Conservation (phyloP, 2,329 filamentous ascomycete species). For the Epichloe glyceriae region DNA sequence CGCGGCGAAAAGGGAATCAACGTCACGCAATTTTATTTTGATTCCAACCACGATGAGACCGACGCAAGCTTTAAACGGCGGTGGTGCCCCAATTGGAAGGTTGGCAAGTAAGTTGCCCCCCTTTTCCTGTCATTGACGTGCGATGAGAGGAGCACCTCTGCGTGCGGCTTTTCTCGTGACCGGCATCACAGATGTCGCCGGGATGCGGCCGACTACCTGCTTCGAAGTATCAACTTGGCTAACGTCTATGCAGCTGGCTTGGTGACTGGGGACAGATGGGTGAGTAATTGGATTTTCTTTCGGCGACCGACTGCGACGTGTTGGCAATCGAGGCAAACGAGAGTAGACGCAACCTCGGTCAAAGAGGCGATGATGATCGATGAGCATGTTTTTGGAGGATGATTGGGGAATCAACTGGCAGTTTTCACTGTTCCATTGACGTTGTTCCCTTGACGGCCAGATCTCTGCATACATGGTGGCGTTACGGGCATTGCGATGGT, state of each 20-base stretch:
- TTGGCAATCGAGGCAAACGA: background rate
- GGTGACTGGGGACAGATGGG: conserved; percentile 65
- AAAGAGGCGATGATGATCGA: background rate
- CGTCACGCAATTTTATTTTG: conserved; percentile 12
- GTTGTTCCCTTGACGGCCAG: background rate
- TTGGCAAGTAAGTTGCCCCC: conserved; percentile 22
- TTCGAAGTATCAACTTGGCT: conserved; percentile 8
- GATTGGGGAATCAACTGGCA: background rate
- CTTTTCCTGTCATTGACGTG: background rate
- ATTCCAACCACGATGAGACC: conserved; percentile 26
- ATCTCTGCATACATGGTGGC: background rate
- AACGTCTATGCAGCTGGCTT: conserved; percentile 44
- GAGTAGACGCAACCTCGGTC: background rate
- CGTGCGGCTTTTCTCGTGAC: conserved; percentile 21
- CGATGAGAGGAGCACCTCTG: background rate
- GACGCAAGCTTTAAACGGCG: conserved; percentile 24
- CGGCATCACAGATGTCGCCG: background rate
- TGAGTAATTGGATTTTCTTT: conserved; percentile 32
- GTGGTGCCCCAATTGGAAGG: conserved; percentile 20
- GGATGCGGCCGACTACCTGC: background rate
- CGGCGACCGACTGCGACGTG: background rate
- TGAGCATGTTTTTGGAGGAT: background rate
- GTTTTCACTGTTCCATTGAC: background rate
- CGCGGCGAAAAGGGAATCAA: conserved; percentile 14
- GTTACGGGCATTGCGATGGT: background rate